phyloP scores from a whole-genome alignment of 2,329 filamentous ascomycete genomes.

The Blastomyces silverae region DNA sequence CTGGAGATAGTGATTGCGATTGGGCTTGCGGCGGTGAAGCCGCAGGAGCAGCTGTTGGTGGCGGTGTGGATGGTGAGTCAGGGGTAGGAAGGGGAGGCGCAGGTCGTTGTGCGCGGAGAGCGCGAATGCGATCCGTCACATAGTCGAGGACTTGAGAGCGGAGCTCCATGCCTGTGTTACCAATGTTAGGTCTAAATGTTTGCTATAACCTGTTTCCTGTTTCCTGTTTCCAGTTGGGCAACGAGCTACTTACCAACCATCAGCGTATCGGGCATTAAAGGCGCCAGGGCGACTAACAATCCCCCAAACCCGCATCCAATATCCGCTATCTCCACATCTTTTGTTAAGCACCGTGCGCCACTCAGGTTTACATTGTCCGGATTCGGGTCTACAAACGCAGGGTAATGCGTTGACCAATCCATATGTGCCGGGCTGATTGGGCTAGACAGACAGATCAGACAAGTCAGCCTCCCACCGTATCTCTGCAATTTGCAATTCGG shows the following conservation, averaged over 20 bases:
- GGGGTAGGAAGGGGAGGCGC: constrained; percentile 25
- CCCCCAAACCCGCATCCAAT: constrained; percentile 97
- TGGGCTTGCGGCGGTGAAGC: constrained; percentile 4
- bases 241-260: constrained; percentile 61
- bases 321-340: constrained; percentile 84
- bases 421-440: constrained; percentile 72
- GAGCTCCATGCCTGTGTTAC: constrained; percentile 73
- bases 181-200: not conserved
- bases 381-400: constrained; percentile 55
- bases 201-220: not conserved
- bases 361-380: constrained; percentile 29
- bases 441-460: constrained; percentile 43
- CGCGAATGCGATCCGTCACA: constrained; percentile 78
- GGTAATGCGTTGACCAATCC: constrained; percentile 86
- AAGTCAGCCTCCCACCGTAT: constrained; percentile 17
- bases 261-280: constrained; percentile 70
- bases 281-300: constrained; percentile 75
- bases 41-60: constrained; percentile 12
- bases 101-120: constrained; percentile 54
- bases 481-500: constrained; percentile 4
- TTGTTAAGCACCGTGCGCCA: constrained; percentile 45
- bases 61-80: constrained; percentile 11
- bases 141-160: constrained; percentile 83
- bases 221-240: no score
- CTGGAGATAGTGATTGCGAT: constrained; percentile 7